phyloP scores from a whole-genome alignment of 2,329 filamentous ascomycete species.

The Penicillium palitans region DNA sequence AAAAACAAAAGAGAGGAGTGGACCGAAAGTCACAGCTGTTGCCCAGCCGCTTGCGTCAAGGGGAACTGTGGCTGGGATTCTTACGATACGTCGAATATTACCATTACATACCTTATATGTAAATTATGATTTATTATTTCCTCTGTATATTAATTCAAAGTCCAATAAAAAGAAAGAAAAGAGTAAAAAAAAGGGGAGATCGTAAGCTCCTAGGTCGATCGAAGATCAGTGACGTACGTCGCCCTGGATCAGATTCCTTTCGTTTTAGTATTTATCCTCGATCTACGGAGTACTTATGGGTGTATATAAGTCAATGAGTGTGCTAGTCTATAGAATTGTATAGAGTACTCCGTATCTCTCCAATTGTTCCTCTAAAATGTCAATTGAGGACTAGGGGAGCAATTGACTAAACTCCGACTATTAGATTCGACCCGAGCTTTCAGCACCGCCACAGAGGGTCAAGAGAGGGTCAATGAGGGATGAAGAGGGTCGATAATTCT shows the following conservation, averaged over 20 bases:
- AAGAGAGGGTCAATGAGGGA: background rate
- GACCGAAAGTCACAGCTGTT: conserved; percentile 12
- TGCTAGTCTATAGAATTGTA: too few relatives aligned
- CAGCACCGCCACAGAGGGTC: conserved; percentile 8
- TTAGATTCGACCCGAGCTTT: conserved; percentile 8
- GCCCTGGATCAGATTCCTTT: background rate
- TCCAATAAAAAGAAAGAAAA: background rate
- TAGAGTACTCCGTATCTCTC: background rate
- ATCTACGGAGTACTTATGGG: too few relatives aligned
- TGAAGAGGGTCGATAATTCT: background rate
- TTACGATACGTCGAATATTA: conserved; percentile 5
- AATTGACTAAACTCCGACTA: conserved; percentile 1
- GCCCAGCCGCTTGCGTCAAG: conserved; percentile 33
- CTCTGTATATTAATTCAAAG: too few relatives aligned
- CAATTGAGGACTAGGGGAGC: background rate
- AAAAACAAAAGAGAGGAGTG: conserved; percentile 11
- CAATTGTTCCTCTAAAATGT: background rate
- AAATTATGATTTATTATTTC: background rate
- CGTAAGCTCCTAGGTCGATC: conserved; percentile 18
- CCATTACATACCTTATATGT: conserved; percentile 2
- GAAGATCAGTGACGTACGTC: conserved; percentile 27
- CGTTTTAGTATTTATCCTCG: background rate
- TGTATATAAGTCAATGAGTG: too few relatives aligned
- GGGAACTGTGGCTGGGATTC: conserved; percentile 22
- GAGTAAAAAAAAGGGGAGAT: conserved; percentile 14